phyloP scores from a whole-genome alignment of 345 rosid genomes.

The Reutealis trisperma region DNA sequence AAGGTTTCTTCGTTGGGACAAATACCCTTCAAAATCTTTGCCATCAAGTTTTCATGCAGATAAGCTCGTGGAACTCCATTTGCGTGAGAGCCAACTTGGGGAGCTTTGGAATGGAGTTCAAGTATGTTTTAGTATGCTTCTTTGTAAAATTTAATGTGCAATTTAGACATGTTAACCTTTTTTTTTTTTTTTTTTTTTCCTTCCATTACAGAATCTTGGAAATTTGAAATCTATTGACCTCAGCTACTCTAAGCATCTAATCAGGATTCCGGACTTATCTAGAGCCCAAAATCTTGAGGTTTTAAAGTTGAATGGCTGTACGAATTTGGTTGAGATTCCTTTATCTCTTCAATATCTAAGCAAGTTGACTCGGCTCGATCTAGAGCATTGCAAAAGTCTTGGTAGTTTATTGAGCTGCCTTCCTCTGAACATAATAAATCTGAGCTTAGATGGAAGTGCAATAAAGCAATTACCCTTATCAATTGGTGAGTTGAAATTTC shows the following conservation, averaged over 20 bases:
- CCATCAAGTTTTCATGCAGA: background rate
- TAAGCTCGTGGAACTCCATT: background rate
- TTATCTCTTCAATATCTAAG: background rate
- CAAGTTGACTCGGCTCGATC: background rate
- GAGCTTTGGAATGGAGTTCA: background rate
- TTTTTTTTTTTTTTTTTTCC: background rate
- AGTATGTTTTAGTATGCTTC: background rate
- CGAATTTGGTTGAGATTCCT: conserved; percentile 4
- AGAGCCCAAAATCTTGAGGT: background rate
- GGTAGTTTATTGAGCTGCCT: background rate
- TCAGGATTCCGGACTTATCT: conserved; percentile 1
- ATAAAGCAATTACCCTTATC: background rate
- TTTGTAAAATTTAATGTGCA: background rate
- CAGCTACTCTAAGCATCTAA: background rate
- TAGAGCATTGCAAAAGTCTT: background rate
- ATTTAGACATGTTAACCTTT: background rate
- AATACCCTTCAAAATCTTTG: background rate
- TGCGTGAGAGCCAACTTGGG: conserved; percentile 2
- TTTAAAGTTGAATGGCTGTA: background rate
- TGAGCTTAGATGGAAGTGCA: background rate
- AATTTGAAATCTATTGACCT: conserved; percentile 12
- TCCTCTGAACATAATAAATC: background rate
- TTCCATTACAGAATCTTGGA: conserved; percentile 7
- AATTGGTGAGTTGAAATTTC: too few species aligned
- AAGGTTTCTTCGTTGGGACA: background rate